A percentile compares a stretch with the other conserved stretches of the same genome.
phyloP scores from a whole-genome alignment of 371 early-diverging fungal species.

The Syncephalis fuscata region DNA sequence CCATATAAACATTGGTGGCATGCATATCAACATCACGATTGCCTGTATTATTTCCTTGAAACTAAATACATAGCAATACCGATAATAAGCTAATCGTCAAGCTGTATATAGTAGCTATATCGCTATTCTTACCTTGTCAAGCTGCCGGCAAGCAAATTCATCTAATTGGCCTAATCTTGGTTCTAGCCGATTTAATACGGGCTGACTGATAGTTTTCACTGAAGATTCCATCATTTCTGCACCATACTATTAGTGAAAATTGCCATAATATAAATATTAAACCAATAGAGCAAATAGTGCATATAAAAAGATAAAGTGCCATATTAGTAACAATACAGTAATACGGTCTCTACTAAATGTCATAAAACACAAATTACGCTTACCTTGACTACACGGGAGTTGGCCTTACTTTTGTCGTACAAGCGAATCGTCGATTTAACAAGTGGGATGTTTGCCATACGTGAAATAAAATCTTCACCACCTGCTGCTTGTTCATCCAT shows the following conservation, averaged over 20 bases:
- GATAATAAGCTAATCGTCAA: too few relatives aligned
- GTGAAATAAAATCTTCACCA: constrained; percentile 4
- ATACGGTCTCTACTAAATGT: too few relatives aligned
- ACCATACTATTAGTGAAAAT: constrained; percentile 18
- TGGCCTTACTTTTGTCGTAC: constrained; percentile 59
- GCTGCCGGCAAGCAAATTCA: constrained; percentile 53
- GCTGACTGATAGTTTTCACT: constrained; percentile 40
- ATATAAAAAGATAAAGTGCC: neutral
- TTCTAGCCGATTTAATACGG: constrained; percentile 41
- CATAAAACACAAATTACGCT: too few relatives aligned
- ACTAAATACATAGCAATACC: too few relatives aligned
- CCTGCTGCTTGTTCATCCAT: too few relatives aligned
- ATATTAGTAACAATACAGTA: too few relatives aligned
- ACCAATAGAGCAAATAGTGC: too few relatives aligned
- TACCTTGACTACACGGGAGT: constrained; percentile 49
- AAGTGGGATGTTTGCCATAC: constrained; percentile 63
- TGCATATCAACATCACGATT: too few relatives aligned
- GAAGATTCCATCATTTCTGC: constrained; percentile 67
- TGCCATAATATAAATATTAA: neutral
- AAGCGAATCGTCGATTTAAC: constrained; percentile 56
- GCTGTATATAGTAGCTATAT: too few relatives aligned
- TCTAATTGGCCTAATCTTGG: constrained; percentile 39
- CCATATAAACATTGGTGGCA: too few relatives aligned
- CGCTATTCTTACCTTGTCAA: constrained; percentile 38
- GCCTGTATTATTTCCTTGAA: too few relatives aligned